Conservation (phyloP, 768 basidiomycete genomes). For the Scleroderma bovista region DNA sequence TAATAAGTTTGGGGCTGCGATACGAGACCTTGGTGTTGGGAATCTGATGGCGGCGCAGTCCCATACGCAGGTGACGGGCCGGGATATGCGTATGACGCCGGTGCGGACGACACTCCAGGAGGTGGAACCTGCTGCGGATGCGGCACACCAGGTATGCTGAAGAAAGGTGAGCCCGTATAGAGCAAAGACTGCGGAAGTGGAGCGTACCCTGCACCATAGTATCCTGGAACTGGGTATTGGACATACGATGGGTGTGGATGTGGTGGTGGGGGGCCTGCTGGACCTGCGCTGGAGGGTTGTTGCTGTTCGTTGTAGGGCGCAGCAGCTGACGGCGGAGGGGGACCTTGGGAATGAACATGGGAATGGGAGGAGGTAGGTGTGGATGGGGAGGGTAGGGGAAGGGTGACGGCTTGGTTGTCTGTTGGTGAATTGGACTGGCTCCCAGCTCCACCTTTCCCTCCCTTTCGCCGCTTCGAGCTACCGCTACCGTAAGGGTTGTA, state of each 20-base stretch:
- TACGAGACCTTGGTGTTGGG: conserved; percentile 21
- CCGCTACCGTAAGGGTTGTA: conserved; percentile 36
- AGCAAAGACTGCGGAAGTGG: background rate
- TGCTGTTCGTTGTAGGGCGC: background rate
- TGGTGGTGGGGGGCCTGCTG: conserved; percentile 1
- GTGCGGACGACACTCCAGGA: conserved; percentile 1
- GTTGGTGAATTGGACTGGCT: conserved; percentile 29
- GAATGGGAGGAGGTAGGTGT: conserved; percentile 25
- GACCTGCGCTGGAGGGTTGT: background rate
- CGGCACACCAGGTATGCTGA: conserved; percentile 14
- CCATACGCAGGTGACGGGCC: conserved; percentile 10
- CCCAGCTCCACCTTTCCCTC: conserved; percentile 20
- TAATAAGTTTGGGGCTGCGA: conserved; percentile 20
- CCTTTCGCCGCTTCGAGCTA: conserved; percentile 35
- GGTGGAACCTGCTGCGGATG: conserved; percentile 18
- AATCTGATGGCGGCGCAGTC: conserved; percentile 15
- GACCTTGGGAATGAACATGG: conserved; percentile 10
- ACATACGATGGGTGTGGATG: conserved; percentile 22
- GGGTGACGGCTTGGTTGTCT: conserved; percentile 18
- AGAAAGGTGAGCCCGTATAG: conserved; percentile 11
- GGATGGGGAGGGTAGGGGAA: conserved; percentile 22
- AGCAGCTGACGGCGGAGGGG: conserved; percentile 13
- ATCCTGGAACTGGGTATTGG: conserved; percentile 28
- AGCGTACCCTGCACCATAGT: conserved; percentile 27
- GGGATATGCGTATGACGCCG: conserved; percentile 19